These are phyloP conservation scores for Petrea volubilis DNA, from an alignment of 257 asterid genomes.

Conservation along the genomic window DNA sequence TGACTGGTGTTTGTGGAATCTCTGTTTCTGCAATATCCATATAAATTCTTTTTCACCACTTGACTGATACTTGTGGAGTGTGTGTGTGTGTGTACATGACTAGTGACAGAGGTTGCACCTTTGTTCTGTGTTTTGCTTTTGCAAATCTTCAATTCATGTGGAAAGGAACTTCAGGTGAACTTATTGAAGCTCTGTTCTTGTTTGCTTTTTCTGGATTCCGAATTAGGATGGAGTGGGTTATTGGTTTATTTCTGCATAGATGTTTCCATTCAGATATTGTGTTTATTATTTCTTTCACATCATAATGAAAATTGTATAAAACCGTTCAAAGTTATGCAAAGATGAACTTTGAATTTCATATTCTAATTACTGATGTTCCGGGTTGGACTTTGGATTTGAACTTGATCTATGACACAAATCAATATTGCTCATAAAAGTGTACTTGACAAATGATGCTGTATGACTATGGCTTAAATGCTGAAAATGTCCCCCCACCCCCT, in stretches of 20 bases:
- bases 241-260: slow-evolving; percentile 7
- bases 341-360: background rate
- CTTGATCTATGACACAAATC: slow-evolving; percentile 2
- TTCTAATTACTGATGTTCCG: slow-evolving; percentile 9
- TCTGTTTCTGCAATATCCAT: background rate
- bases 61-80: background rate
- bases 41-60: background rate
- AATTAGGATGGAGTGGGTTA: background rate
- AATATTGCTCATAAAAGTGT: background rate
- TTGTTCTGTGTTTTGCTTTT: background rate
- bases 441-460: slow-evolving; percentile 14
- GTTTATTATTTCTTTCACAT: background rate
- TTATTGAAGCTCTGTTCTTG: background rate
- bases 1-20: background rate
- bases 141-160: background rate
- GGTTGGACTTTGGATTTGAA: background rate
- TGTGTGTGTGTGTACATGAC: background rate
- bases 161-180: background rate
- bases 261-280: background rate
- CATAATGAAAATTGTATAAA: background rate
- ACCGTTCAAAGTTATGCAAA: background rate
- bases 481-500: no score
- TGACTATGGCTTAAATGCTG: background rate
- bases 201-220: slow-evolving; percentile 15
- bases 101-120: background rate